Evolutionary conservation across 2,329 filamentous ascomycete species (phyloP), one percentile per base, ranked within the genome.

Genomic region (Coniochaeta sp.): DNA sequence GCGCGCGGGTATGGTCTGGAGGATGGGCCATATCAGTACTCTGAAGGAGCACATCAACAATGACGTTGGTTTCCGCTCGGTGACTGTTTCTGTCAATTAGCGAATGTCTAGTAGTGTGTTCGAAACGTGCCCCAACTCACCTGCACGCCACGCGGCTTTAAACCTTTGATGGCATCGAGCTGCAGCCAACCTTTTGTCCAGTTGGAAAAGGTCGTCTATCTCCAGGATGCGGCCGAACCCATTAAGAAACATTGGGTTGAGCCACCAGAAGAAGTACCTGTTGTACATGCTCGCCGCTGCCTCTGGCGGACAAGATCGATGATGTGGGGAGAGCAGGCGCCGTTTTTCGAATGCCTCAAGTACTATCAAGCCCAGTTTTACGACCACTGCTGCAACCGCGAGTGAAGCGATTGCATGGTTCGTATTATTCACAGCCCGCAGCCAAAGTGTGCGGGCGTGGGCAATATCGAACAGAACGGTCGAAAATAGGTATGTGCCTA

Each of bases 1-100:
- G 0, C 73, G 65, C 3, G 72, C 69, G 4, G 67, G 35, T 4
- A 74, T 59, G 0, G 61, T 64, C 1, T 63, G 59, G 1, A 63
- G 20, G 6, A 71, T 57, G 3, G 65, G 61, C 58, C 59, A 58
- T 20, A 60, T 64, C 50, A 64, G 63, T 0, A 64, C 55, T 24
- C 56, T 48, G 6, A 67, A 62, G 0, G 63, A 62, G 3, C 58
- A 55, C 1, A 64, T 38, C 2, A 69, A 57, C 3, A 60, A 60
- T 4, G 53, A 55, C 13, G 57, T 49, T 12, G 16, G 61, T 49
- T 32, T 57, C 54, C n/a, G 60, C 40, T 6, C 58, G 58, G n/a
- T 60, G 58, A 26, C 48, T 50, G 7, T 28, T 30, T 42, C 18
- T 13, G 14, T 9, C 13, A 42, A 49, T 5, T 10, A 42, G 18